Base-by-base conservation (phyloP, 768 basidiomycete genomes). In the Candolleomyces efflorescens region DNA sequence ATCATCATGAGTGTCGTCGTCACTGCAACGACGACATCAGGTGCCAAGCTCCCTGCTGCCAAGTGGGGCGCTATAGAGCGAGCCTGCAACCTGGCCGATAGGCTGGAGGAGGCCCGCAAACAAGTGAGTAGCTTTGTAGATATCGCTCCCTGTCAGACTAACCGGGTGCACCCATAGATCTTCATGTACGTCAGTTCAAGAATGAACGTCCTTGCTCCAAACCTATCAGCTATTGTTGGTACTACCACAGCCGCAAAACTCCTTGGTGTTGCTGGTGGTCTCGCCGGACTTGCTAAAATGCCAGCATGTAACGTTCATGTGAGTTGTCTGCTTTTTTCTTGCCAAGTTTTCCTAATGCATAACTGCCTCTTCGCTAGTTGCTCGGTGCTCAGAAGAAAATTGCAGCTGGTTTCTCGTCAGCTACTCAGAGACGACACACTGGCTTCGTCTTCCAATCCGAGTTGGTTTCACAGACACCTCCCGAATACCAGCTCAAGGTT, bases 111-210 rank as follows among this genome's bases (percentile, higher is more conserved):
- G 62, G 90, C 91, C 1, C 85, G 94, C 54, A 93, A 92, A 76
- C 91, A 87, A 81, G 94, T 90, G 55, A 47, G 66, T 63, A 18
- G 6, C 37, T 58, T 22, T 44, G 36, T 38, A 47, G 27, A 15
- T 22, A 39, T 18, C 18, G 43, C 49, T 53, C 51, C 43, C 17
- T 6, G 50, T 45, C 53, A 39, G 41, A 37, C 50, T 53, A 4
- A 49, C 41, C 58, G 22, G 56, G 18, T 20, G 27, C 13, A 26
- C 44, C 55, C 56, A 1, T 67, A 95, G 90, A 99, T 98, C 66
- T 96, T 98, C 76, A 88, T 91, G 80, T 99, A 98, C 82, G 97
- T 99, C 72, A 96, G 95, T 80, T 96, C 93, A 66, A 85, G 97
- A 77, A 98, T 99, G 93, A 92, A 93, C 76, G 84, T 94, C 57